Conservation (phyloP, 225 moss, liverwort and hornwort genomes). For the Rhytidiadelphus loreus region DNA sequence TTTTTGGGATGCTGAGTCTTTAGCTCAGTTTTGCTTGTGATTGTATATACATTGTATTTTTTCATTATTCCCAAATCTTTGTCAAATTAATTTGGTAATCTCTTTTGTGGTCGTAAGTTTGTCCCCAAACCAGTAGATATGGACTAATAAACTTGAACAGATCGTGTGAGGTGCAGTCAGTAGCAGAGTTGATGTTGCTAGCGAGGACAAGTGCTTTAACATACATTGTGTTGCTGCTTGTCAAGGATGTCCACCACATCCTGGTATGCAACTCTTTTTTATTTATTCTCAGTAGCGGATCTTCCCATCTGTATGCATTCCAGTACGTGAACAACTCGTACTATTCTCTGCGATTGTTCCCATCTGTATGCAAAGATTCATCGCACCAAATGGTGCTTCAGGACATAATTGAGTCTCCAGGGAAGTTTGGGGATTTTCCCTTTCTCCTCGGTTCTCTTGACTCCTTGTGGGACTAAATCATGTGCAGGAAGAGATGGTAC, state of each 20-base stretch:
- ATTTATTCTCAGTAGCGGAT: neutral
- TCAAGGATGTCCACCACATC: constrained; percentile 28
- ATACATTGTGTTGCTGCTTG: constrained; percentile 8
- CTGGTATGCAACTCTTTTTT: neutral
- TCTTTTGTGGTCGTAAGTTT: neutral
- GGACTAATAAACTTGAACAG: neutral
- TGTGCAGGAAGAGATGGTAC: constrained; percentile 18
- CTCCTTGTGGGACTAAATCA: neutral
- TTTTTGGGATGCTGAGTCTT: neutral
- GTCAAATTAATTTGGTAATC: neutral
- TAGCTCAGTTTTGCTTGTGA: neutral
- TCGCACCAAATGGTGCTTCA: neutral
- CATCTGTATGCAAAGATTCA: neutral
- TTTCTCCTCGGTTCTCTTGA: neutral
- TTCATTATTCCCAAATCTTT: neutral
- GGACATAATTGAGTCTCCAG: neutral
- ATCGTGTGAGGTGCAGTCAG: constrained; percentile 27
- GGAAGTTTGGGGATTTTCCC: neutral
- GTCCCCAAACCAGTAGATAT: neutral
- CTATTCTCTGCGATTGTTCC: neutral
- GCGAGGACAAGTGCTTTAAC: constrained; percentile 44
- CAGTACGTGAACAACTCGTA: neutral
- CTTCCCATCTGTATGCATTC: neutral
- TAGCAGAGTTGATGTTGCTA: constrained; percentile 40
- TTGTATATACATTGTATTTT: neutral